These are phyloP conservation scores for Aspergillus tubingensis DNA, from an alignment of 2,329 filamentous ascomycete species.

Conservation along the genomic window DNA sequence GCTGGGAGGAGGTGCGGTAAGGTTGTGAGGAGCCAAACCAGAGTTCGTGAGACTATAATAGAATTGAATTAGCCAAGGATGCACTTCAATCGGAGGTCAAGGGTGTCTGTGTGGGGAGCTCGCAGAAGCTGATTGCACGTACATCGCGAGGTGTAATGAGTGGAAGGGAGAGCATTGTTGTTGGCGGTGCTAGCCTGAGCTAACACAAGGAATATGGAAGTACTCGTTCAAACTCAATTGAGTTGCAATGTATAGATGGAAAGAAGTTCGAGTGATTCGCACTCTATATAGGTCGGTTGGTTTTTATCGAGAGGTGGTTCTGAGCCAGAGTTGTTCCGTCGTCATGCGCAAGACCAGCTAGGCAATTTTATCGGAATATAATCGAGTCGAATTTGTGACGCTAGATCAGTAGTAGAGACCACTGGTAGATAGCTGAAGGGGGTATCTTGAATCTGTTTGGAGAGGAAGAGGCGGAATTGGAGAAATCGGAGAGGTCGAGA, in stretches of 20 bases:
- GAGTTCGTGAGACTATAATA: constrained; percentile 65
- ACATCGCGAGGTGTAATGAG: constrained; percentile 72
- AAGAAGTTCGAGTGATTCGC: background rate
- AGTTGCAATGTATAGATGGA: background rate
- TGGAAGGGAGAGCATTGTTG: constrained; percentile 62
- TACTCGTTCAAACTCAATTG: background rate
- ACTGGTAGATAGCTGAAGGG: background rate
- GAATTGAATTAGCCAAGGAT: constrained; percentile 19
- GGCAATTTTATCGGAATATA: background rate
- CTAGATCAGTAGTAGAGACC: background rate
- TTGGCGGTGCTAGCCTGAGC: background rate
- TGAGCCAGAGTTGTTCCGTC: background rate
- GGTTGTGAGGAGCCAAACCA: constrained; percentile 70
- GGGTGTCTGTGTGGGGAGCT: background rate
- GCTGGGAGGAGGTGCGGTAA: constrained; percentile 37
- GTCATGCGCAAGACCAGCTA: background rate
- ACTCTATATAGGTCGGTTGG: background rate
- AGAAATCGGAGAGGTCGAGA: background rate
- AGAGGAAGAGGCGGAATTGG: background rate
- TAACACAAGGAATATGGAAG: background rate
- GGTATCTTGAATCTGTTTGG: background rate
- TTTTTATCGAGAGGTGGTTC: background rate
- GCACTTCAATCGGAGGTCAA: constrained; percentile 3
- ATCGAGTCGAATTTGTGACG: background rate
- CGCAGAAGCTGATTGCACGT: constrained; percentile 33